phyloP scores from a whole-genome alignment of 352 stramenopile species.

The Phytopythium litorale region DNA sequence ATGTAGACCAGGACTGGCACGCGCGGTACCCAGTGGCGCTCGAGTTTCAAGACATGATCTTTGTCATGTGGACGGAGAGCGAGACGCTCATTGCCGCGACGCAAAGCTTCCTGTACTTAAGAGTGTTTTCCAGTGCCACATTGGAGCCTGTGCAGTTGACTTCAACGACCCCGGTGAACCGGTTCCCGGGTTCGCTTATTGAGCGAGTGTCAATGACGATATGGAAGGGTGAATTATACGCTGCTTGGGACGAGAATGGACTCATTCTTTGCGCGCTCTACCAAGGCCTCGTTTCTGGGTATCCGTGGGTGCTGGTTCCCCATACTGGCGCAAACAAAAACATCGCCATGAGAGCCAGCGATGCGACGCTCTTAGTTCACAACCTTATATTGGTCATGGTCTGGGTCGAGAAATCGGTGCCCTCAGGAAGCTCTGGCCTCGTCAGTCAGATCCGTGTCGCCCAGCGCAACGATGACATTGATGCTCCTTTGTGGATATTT shows the following conservation, averaged over 20 bases:
- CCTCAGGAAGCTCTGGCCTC: conserved; percentile 8
- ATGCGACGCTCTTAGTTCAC: conserved; percentile 45
- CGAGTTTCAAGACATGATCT: conserved; percentile 38
- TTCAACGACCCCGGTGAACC: conserved; percentile 33
- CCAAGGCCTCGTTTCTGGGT: conserved; percentile 28
- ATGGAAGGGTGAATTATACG: conserved; percentile 49
- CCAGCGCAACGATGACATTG: conserved; percentile 40
- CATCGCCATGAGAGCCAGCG: conserved; percentile 37
- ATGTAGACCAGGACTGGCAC: conserved; percentile 48
- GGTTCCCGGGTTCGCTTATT: conserved; percentile 44
- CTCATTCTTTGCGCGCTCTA: conserved; percentile 53
- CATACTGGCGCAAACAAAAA: conserved; percentile 66
- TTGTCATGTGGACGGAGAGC: conserved; percentile 69
- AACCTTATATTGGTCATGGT: conserved; percentile 58
- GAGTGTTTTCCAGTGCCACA: conserved; percentile 40
- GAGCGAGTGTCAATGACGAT: conserved; percentile 35
- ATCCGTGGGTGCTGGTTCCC: conserved; percentile 55
- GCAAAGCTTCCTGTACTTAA: conserved; percentile 51
- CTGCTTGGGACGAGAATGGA: conserved; percentile 68
- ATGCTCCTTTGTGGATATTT: conserved; percentile 66
- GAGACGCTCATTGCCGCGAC: conserved; percentile 25
- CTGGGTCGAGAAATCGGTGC: conserved; percentile 43
- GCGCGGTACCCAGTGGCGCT: conserved; percentile 36
- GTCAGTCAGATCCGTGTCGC: conserved; percentile 57
- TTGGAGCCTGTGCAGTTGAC: conserved; percentile 24